Conservation (phyloP, 2,329 filamentous ascomycete genomes). For the Bimuria novae-zelandiae region DNA sequence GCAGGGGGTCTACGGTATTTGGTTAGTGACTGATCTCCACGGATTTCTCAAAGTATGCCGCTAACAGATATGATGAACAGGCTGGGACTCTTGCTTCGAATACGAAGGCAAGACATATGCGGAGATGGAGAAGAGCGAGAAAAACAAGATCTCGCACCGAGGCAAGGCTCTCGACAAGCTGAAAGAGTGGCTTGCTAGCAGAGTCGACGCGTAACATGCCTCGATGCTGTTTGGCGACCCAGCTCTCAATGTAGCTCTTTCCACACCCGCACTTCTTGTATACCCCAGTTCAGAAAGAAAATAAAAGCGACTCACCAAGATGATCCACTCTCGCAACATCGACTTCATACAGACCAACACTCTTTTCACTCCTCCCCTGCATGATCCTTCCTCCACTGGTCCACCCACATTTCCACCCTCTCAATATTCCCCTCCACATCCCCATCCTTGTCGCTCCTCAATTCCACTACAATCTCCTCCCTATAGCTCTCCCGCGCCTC, state of each 20-base stretch:
- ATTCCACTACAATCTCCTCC: slow-evolving; percentile 84
- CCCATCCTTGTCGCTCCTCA: slow-evolving; percentile 81
- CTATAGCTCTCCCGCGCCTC: slow-evolving; percentile 89
- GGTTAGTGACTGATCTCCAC: slow-evolving; percentile 61
- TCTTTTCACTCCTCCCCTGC: slow-evolving; percentile 29
- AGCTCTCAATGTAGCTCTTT: neutral
- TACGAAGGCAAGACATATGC: slow-evolving; percentile 87
- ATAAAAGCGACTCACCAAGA: neutral
- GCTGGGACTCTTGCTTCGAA: slow-evolving; percentile 97
- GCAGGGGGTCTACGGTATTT: slow-evolving; percentile 79
- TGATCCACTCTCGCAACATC: neutral
- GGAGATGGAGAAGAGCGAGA: slow-evolving; percentile 86
- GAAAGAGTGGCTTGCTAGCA: slow-evolving; percentile 73
- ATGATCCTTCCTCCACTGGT: slow-evolving; percentile 77
- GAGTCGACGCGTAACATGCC: slow-evolving; percentile 26
- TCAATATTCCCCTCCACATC: slow-evolving; percentile 90
- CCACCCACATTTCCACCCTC: slow-evolving; percentile 79
- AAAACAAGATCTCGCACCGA: slow-evolving; percentile 94
- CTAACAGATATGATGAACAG: no score
- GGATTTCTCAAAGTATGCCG: no score
- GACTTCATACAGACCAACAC: slow-evolving; percentile 1
- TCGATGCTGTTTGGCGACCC: neutral
- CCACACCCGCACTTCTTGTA: neutral
- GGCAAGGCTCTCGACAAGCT: slow-evolving; percentile 85
- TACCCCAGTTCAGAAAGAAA: slow-evolving; percentile 17